Evolutionary conservation across 345 rosid species (phyloP).

Genomic region (Ricinus communis): DNA sequence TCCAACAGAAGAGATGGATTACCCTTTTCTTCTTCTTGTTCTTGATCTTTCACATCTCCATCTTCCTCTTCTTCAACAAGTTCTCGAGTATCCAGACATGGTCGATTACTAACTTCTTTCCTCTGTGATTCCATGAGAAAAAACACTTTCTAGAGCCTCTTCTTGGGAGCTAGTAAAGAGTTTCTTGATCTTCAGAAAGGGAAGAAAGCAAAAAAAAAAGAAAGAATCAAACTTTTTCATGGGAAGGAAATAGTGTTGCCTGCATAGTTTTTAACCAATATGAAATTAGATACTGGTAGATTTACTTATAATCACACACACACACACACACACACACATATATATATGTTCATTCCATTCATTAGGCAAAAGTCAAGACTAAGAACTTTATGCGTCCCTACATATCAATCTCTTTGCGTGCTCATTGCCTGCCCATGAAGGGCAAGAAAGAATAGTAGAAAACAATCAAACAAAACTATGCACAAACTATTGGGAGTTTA

Average conservation of each 20-base stretch:
- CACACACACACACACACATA: constrained; percentile 13
- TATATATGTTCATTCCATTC: constrained; percentile 3
- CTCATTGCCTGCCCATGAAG: neutral
- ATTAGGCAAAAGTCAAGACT: neutral
- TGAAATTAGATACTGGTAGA: constrained; percentile 22
- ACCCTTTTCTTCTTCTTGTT: constrained; percentile 21
- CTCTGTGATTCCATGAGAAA: constrained; percentile 43
- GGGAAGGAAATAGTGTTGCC: constrained; percentile 20
- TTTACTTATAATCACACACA: constrained; percentile 22
- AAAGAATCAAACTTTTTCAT: constrained; percentile 11
- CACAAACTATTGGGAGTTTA: neutral
- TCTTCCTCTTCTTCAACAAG: constrained; percentile 14
- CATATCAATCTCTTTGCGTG: neutral
- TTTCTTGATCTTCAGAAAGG: constrained; percentile 11
- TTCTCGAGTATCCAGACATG: constrained; percentile 15
- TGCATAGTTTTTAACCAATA: neutral
- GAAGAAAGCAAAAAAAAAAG: neutral
- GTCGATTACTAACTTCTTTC: constrained; percentile 24
- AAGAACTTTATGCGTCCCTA: neutral
- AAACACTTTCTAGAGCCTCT: constrained; percentile 3
- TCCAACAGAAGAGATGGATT: constrained; percentile 33
- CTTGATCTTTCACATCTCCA: constrained; percentile 15
- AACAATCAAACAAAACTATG: neutral
- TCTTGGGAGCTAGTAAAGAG: constrained; percentile 9
- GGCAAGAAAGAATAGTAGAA: neutral